These are phyloP conservation scores for Cryoendolithus antarcticus DNA, from an alignment of 2,329 filamentous ascomycete species.

Conservation along the genomic window DNA sequence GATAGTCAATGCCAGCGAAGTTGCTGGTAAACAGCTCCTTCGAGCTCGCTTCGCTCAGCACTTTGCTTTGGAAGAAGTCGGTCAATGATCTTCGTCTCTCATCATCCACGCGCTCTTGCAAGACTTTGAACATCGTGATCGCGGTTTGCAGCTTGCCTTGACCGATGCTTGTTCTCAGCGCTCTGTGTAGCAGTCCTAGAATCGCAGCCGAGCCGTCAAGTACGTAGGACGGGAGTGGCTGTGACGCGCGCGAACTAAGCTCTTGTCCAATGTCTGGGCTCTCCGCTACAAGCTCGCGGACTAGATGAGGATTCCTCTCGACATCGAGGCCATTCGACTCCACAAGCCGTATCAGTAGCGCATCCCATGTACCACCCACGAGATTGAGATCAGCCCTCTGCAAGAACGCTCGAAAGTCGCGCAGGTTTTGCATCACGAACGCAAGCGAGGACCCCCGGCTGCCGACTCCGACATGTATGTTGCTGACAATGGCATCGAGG, in stretches of 20 bases:
- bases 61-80: constrained; percentile 26
- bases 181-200: constrained; percentile 31
- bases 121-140: constrained; percentile 23
- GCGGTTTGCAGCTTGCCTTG: constrained; percentile 28
- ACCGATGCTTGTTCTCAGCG: constrained; percentile 27
- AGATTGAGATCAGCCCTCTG: constrained; percentile 26
- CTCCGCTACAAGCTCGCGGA: constrained; percentile 26
- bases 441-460: constrained; percentile 25
- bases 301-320: constrained; percentile 31
- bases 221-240: constrained; percentile 27
- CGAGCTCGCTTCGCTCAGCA: constrained; percentile 10
- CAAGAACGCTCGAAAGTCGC: constrained; percentile 27
- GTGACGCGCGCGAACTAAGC: constrained; percentile 24
- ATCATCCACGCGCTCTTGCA: constrained; percentile 30
- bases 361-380: constrained; percentile 32
- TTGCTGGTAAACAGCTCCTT: constrained; percentile 18
- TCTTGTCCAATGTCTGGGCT: constrained; percentile 30
- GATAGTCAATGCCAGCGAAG: constrained; percentile 29
- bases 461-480: constrained; percentile 32
- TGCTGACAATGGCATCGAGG: constrained; percentile 39
- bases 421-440: constrained; percentile 23
- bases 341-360: constrained; percentile 37
- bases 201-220: constrained; percentile 32
- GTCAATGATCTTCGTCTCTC: constrained; percentile 31
- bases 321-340: constrained; percentile 37